Percentiles rank a stretch among this genome's conserved stretches.
These are phyloP conservation scores for Kodamaea fungicola DNA, from an alignment of 1,139 yeast genomes.

Conservation along the genomic window DNA sequence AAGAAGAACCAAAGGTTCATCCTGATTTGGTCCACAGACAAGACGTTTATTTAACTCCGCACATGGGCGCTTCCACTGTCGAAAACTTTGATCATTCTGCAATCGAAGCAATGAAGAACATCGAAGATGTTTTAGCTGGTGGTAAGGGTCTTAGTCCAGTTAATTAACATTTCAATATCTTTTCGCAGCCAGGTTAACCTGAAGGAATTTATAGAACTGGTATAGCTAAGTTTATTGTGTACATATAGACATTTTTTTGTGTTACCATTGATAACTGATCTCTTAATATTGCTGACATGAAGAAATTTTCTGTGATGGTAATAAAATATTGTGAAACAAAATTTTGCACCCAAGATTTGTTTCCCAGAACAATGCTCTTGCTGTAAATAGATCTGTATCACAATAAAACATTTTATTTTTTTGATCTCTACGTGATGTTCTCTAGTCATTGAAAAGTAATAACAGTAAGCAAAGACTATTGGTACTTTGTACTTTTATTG, in stretches of 20 bases:
- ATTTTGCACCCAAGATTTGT: too few species aligned
- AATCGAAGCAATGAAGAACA: slow-evolving; percentile 15
- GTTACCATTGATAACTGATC: not conserved
- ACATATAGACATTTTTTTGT: not conserved
- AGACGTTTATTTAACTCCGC: slow-evolving; percentile 76
- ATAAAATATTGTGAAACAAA: not conserved
- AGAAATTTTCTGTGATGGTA: not conserved
- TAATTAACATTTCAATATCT: slow-evolving; percentile 19
- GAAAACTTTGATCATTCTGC: slow-evolving; percentile 50
- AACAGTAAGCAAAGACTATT: too few species aligned
- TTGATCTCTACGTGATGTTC: too few species aligned
- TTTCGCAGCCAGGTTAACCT: not conserved
- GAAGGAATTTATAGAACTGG: not conserved
- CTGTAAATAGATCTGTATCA: too few species aligned
- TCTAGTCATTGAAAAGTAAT: too few species aligned
- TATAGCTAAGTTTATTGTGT: not conserved
- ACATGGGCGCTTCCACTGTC: slow-evolving; percentile 68
- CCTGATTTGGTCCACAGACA: slow-evolving; percentile 52
- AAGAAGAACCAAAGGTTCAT: slow-evolving; percentile 61
- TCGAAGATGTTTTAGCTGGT: slow-evolving; percentile 31
- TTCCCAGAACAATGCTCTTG: too few species aligned
- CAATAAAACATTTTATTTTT: too few species aligned
- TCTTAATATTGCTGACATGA: not conserved
- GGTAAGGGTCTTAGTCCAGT: slow-evolving; percentile 33
- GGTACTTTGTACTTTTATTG: too few species aligned